Evolutionary conservation across 2,329 filamentous ascomycete genomes (phyloP), one percentile per base, ranked within the genome.

Genomic region (Plenodomus lindquistii): DNA sequence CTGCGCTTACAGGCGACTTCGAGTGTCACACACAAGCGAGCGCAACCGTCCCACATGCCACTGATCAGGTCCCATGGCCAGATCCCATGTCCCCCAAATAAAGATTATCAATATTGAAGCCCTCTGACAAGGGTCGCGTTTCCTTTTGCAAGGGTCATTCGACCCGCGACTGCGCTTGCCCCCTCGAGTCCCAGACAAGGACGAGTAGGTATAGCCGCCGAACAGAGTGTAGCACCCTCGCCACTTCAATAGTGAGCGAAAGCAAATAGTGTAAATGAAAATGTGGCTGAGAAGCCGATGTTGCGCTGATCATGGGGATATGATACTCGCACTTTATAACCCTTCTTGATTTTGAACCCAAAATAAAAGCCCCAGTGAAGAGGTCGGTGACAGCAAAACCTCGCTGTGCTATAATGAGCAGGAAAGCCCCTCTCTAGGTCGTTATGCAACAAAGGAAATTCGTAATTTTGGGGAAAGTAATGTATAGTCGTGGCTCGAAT

Each of bases 401-500:
- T 42, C 40, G 22, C 50, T 36, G 42, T 48, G 53, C 42, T 54
- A 52, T 54, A 53, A 44, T 41, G 37, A 41, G 40, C 44, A 54
- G 24, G 40, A 42, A 52, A 49, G 41, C 37, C 51, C 45, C 54
- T 67, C 63, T 66, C 63, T 43, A 48, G 54, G 40, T 57, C 53
- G 44, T 59, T 51, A 48, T 35, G 36, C 27, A 39, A 70, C 66
- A 71, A 60, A 71, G 52, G 62, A 65, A 64, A 70, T 64, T 71
- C 69, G 66, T 72, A 45, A 66, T 39, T 48, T 39, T 46, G 44
- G 49, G 69, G 62, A 53, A 60, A 67, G 60, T 46, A 49, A 40
- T 31, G 34, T 52, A 40, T 51, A 60, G 50, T 62, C 64, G 63
- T 67, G 62, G 62, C 66, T 63, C 57, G 48, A 65, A 60, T 61